phyloP scores from a whole-genome alignment of 2,329 filamentous ascomycete genomes.

The Chaetoscypha palmicola region DNA sequence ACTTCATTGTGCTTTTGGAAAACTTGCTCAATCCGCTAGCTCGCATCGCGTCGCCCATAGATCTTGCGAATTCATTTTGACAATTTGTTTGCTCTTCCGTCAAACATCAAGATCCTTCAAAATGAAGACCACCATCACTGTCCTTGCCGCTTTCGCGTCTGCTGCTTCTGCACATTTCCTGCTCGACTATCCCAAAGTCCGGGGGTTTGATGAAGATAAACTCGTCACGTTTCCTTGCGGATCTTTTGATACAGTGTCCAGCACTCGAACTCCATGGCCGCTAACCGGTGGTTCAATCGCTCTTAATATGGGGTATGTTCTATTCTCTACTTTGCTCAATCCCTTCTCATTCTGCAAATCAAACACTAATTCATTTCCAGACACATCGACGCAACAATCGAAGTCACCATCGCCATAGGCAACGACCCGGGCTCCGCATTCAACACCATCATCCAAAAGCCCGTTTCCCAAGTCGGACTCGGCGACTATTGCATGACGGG shows the following conservation, averaged over 20 bases:
- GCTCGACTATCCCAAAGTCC: slow-evolving; percentile 44
- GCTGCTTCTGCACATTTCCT: slow-evolving; percentile 49
- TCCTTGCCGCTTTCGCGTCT: slow-evolving; percentile 34
- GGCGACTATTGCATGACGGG: slow-evolving; percentile 61
- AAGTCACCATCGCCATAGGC: slow-evolving; percentile 24
- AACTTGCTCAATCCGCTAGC: not conserved
- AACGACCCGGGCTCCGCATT: slow-evolving; percentile 19
- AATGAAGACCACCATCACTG: slow-evolving; percentile 26
- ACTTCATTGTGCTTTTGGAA: not conserved
- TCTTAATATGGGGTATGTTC: slow-evolving; percentile 36
- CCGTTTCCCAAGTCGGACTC: slow-evolving; percentile 20
- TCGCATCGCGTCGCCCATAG: no score
- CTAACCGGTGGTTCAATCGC: slow-evolving; percentile 44
- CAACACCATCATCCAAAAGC: slow-evolving; percentile 21
- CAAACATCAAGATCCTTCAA: slow-evolving; percentile 3
- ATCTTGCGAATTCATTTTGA: no score
- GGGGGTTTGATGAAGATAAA: slow-evolving; percentile 38
- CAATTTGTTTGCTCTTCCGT: no score
- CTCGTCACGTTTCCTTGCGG: slow-evolving; percentile 37
- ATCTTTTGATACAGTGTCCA: slow-evolving; percentile 37
- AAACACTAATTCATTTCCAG: slow-evolving; percentile 21
- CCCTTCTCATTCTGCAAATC: not conserved
- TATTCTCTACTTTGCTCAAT: not conserved
- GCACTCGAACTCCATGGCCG: slow-evolving; percentile 41
- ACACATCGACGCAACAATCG: slow-evolving; percentile 33